Evolutionary conservation across 441 rosid genomes (phyloP), one percentile per base, ranked within the genome.

Genomic region (Rhodomyrtus psidioides): DNA sequence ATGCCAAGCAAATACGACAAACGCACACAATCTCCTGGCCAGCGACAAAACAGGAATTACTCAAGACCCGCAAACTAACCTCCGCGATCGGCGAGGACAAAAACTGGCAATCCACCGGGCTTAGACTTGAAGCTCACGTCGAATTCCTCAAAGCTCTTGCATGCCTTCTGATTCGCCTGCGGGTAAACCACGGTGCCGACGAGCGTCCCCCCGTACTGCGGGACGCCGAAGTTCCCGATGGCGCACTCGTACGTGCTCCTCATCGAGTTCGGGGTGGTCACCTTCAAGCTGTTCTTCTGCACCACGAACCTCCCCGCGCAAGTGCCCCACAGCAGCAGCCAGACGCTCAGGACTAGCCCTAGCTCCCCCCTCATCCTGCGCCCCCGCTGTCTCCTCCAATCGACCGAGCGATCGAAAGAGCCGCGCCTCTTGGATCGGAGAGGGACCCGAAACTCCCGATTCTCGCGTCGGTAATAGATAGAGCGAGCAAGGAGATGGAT

Each of bases 251-350:
- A 58, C 75, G 75, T 30, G 5, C 84, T 79, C 60, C 49, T 81
- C 30, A 85, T 23, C n/a, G 83, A 79, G 49, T 49, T 26, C 16
- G 87, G 87, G 53, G 53, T 75, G 14, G 74, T 57, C 55, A 85
- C 87, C 39, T 56, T 85, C 49, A 85, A 55, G n/a, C 65, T 85
- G 84, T 79, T 85, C 87, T 42, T 85, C 84, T 85, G 83, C 87
- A 85, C 87, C 83, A 85, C 87, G 34, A 85, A 85, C 84, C 81
- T 58, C 76, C 87, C 87, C n/a, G 44, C 62, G 57, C 82, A 84
- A 42, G n/a, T 13, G 49, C 79, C 79, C 79, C 49, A 70, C 49
- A 65, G 75, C 75, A 62, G n/a, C 46, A 65, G 79, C 79, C n/a
- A 70, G 15, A 6, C 49, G 49, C 9, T 44, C 49, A 39, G 49